Evolutionary conservation across 148 eudicot genomes (phyloP).

Genomic region (Rhododendron henanense): DNA sequence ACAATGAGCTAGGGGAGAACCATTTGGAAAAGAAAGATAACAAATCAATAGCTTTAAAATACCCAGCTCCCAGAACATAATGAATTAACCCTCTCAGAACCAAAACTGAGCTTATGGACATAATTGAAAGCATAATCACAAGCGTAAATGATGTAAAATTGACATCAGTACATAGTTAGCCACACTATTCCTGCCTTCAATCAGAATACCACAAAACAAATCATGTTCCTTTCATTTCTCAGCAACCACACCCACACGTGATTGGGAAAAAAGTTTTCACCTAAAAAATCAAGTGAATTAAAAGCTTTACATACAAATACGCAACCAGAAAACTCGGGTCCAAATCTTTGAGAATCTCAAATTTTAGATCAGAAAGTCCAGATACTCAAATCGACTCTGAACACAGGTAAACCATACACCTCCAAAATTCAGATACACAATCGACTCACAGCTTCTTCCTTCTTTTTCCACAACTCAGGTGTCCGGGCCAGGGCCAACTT

Average conservation of each 20-base stretch:
- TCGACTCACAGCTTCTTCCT: neutral
- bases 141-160: neutral
- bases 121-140: neutral
- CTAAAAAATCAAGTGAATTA: neutral
- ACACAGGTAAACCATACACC: neutral
- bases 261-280: neutral
- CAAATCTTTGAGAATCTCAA: neutral
- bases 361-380: neutral
- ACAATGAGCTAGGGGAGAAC: neutral
- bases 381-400: neutral
- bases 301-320: neutral
- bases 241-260: neutral
- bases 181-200: neutral
- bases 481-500: neutral
- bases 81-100: neutral
- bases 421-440: neutral
- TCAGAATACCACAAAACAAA: neutral
- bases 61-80: neutral
- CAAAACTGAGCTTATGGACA: neutral
- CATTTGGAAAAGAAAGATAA: neutral
- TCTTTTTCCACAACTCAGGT: neutral
- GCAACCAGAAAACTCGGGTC: neutral
- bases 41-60: neutral
- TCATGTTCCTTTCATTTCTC: neutral
- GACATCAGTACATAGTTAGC: neutral